Base-by-base conservation (phyloP, 2,329 filamentous ascomycete genomes). In the Cadophora luteo-olivacea region DNA sequence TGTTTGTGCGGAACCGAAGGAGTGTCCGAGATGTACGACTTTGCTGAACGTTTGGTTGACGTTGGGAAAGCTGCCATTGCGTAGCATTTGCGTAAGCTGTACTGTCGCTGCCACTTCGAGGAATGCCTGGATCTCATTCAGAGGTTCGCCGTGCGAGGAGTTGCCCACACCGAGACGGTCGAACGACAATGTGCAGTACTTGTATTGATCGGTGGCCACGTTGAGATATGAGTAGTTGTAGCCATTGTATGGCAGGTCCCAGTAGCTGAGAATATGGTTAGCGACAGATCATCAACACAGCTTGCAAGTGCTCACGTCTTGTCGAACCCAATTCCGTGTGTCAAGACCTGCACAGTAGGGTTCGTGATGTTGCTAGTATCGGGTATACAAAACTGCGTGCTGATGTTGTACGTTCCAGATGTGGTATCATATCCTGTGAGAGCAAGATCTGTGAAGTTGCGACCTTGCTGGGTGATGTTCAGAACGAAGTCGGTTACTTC, bases 201-300 rank as follows among this genome's bases (percentile, higher is more conserved):
- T 85, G 49, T 84, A 81, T 9, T 81, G 71, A 52, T 82, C 83
- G 1, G 89, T 81, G 1, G 89, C 88, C 14, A 79, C 78, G 58
- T 85, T 81, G 33, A 87, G 82, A 76, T 91, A 91, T 74, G 84
- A 87, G 80, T 91, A 90, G 75, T 89, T 87, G 80, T 82, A 85
- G 73, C 84, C 80, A 75, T 87, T 82, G 79, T 81, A 85, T 0
- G 86, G 77, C 12, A 86, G 77, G 75, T 91, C 87, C 88, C 88
- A 91, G 80, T 90, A 91, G 55, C 81, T 85, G 14, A 22, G 11
- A 25, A 22, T 4, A 6, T 36, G 32, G 24, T 70, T 25, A 68
- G 33, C 49, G 2, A 25, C 45, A 8, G 7, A 9, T 12, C 16
- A 11, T 2, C 16, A 14, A 19, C 24, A 58, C 51, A 16, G 1